A percentile compares a stretch with the other conserved stretches of the same genome.
Evolutionary conservation across 2,329 filamentous ascomycete species (phyloP).

Genomic region (Nemania diffusa): DNA sequence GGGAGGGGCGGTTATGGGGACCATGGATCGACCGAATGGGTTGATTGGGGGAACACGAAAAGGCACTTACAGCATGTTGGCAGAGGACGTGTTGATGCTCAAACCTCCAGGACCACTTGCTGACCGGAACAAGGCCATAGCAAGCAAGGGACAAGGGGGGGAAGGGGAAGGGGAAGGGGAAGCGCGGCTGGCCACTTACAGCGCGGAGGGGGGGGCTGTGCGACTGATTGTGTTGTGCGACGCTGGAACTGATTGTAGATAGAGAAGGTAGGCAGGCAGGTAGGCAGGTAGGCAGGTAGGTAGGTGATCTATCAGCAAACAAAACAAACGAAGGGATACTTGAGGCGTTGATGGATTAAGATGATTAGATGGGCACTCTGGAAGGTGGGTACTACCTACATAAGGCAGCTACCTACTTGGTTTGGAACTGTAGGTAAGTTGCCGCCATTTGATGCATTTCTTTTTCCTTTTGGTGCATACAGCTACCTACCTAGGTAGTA

Average conservation of each 20-base stretch:
- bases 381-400: not conserved
- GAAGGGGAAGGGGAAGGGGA: not conserved
- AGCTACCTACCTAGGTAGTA: conserved; percentile 16
- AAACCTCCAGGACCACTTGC: conserved; percentile 69
- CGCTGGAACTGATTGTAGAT: conserved; percentile 1
- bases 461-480: not conserved
- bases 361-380: not conserved
- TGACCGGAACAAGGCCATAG: conserved; percentile 65
- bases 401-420: not conserved
- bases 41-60: conserved; percentile 20
- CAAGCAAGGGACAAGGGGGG: not conserved
- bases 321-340: conserved; percentile 1
- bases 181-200: conserved; percentile 22
- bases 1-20: not conserved
- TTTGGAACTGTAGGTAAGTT: no score
- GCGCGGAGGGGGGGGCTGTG: conserved; percentile 14
- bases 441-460: not conserved
- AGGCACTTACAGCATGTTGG: conserved; percentile 64
- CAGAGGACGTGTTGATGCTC: conserved; percentile 71
- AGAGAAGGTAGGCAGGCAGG: not conserved
- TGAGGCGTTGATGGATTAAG: not conserved
- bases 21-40: not conserved
- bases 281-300: no score
- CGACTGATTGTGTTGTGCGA: conserved; percentile 18
- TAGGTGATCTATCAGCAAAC: no score